phyloP scores from a whole-genome alignment of 108 stramenopile genomes.

The Tribonema minus region DNA sequence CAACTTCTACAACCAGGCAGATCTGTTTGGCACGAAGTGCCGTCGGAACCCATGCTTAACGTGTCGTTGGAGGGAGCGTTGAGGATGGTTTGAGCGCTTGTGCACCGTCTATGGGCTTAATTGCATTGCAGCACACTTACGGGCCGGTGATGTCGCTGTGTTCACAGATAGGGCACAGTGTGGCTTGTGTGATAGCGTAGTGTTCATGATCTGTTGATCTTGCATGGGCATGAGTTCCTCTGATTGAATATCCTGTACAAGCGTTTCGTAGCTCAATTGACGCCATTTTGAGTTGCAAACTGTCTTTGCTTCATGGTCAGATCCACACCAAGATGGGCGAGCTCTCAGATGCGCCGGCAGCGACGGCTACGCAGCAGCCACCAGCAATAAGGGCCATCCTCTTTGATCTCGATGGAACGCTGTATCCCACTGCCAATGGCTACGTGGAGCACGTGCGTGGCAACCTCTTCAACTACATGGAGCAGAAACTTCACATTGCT shows the following conservation, averaged over 20 bases:
- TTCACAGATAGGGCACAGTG: too few relatives aligned
- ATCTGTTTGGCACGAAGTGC: too few relatives aligned
- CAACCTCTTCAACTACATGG: conserved; percentile 36
- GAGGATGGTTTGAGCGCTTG: too few relatives aligned
- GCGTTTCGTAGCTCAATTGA: neutral
- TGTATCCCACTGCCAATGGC: conserved; percentile 37
- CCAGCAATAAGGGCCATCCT: conserved; percentile 9
- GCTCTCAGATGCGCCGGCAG: neutral
- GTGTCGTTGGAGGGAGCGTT: too few relatives aligned
- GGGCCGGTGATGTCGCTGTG: too few relatives aligned
- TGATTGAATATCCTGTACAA: neutral
- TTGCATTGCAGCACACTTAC: too few relatives aligned
- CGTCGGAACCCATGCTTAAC: too few relatives aligned
- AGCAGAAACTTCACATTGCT: conserved; percentile 14
- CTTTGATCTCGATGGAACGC: conserved; percentile 47
- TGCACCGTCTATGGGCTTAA: too few relatives aligned
- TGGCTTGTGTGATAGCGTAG: too few relatives aligned
- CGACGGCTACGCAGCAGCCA: too few relatives aligned
- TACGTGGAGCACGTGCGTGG: conserved; percentile 25
- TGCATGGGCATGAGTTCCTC: neutral
- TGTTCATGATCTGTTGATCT: too few relatives aligned
- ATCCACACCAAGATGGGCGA: neutral
- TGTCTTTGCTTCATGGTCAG: neutral
- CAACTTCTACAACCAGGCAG: too few relatives aligned
- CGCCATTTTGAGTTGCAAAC: neutral